These are phyloP conservation scores for Cyberlindnera amylophila DNA, from an alignment of 805 yeast species.

Conservation along the genomic window DNA sequence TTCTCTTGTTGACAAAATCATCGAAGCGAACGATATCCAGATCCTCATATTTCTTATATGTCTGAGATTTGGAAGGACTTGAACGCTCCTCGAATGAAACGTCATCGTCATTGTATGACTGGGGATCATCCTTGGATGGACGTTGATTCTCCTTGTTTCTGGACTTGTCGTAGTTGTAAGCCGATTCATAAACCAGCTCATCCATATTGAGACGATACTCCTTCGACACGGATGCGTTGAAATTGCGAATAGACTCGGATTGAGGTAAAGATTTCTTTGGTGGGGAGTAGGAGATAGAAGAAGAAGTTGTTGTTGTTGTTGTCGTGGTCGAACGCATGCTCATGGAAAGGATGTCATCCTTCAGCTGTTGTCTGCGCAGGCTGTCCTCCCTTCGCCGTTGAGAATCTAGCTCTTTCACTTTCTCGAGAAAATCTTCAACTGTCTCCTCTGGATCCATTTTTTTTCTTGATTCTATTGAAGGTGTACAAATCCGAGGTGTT, in stretches of 20 bases:
- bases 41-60: constrained; percentile 13
- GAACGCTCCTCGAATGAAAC: neutral
- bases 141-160: constrained; percentile 2
- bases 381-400: constrained; percentile 7
- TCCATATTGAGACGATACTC: constrained; percentile 40
- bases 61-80: constrained; percentile 1
- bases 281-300: neutral
- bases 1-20: constrained; percentile 17
- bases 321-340: neutral
- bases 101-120: neutral
- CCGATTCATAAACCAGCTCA: constrained; percentile 53
- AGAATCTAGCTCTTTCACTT: constrained; percentile 17
- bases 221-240: constrained; percentile 34
- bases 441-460: constrained; percentile 7
- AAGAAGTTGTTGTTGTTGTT: neutral
- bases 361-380: constrained; percentile 5
- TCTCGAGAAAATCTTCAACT: constrained; percentile 15
- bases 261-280: constrained; percentile 2
- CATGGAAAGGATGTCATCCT: constrained; percentile 1
- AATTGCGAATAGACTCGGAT: constrained; percentile 16
- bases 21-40: constrained; percentile 26
- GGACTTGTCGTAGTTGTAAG: constrained; percentile 53
- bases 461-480: neutral
- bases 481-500: neutral
- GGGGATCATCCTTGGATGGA: neutral